A percentile compares a stretch with the other conserved stretches of the same genome.
Evolutionary conservation across 176 grass and related monocot species (phyloP).

Genomic region (Aegilops tauschii): DNA sequence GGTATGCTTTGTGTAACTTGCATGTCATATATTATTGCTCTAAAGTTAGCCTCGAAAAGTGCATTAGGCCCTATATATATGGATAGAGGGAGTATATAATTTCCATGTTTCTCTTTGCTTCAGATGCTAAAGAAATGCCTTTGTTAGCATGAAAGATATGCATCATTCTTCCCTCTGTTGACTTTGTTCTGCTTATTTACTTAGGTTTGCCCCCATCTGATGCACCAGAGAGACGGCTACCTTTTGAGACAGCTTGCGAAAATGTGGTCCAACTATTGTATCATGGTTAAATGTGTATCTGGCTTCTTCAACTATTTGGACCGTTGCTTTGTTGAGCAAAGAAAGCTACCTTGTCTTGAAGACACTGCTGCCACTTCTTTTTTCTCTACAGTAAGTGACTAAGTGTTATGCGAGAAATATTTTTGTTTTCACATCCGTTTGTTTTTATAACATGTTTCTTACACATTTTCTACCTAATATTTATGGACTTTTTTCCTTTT

Average conservation of each 20-base stretch:
- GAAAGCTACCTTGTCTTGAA: constrained; percentile 45
- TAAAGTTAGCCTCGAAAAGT: no score
- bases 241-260: constrained; percentile 46
- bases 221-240: constrained; percentile 32
- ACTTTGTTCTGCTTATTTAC: constrained; percentile 8
- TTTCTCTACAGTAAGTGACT: constrained; percentile 44
- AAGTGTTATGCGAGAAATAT: constrained; percentile 13
- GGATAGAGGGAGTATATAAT: not conserved
- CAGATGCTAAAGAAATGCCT: not conserved
- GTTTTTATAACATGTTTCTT: constrained; percentile 18
- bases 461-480: constrained; percentile 7
- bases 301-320: constrained; percentile 54
- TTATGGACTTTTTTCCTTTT: constrained; percentile 19
- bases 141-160: not conserved
- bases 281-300: constrained; percentile 39
- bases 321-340: constrained; percentile 37
- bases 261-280: constrained; percentile 59
- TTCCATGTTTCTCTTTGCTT: constrained; percentile 18
- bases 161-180: constrained; percentile 6
- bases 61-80: no score
- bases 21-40: no score
- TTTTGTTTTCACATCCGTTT: constrained; percentile 1
- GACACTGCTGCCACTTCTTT: constrained; percentile 47
- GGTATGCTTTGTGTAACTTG: no score
- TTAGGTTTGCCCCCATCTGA: constrained; percentile 58